These are phyloP conservation scores for Meira miltonrushii DNA, from an alignment of 1,284 basidiomycete genomes.

Conservation along the genomic window DNA sequence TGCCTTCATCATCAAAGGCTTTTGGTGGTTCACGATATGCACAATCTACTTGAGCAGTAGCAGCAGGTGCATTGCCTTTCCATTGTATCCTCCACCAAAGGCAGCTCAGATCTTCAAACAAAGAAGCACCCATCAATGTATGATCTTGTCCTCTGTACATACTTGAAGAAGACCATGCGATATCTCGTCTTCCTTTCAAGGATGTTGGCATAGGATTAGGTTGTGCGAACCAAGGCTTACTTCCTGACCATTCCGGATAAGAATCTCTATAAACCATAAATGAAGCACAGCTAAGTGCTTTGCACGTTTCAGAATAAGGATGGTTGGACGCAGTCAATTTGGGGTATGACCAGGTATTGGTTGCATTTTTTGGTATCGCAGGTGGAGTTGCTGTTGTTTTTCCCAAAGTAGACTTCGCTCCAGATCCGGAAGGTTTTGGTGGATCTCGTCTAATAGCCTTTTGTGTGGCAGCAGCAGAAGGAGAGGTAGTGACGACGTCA, in stretches of 20 bases:
- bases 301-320: constrained; percentile 8
- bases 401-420: background rate
- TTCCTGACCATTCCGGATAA: constrained; percentile 9
- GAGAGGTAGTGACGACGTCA: too few species aligned
- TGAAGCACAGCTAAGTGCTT: constrained; percentile 6
- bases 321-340: background rate
- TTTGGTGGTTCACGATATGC: constrained; percentile 1
- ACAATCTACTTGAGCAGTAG: background rate
- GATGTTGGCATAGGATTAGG: constrained; percentile 3
- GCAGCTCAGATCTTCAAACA: constrained; percentile 5
- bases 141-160: constrained; percentile 1
- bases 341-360: background rate
- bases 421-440: background rate
- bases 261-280: constrained; percentile 11
- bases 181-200: constrained; percentile 1
- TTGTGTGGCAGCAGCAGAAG: too few species aligned
- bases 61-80: background rate
- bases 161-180: constrained; percentile 1
- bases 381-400: background rate
- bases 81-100: constrained; percentile 8
- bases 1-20: constrained; percentile 7
- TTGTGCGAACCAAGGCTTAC: constrained; percentile 5
- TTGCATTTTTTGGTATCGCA: background rate
- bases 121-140: background rate
- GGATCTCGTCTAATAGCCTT: constrained; percentile 4